Percentiles rank a stretch among this genome's conserved stretches.
These are phyloP conservation scores for Amylocarpus encephaloides DNA, from an alignment of 2,329 filamentous ascomycete species.

Conservation along the genomic window DNA sequence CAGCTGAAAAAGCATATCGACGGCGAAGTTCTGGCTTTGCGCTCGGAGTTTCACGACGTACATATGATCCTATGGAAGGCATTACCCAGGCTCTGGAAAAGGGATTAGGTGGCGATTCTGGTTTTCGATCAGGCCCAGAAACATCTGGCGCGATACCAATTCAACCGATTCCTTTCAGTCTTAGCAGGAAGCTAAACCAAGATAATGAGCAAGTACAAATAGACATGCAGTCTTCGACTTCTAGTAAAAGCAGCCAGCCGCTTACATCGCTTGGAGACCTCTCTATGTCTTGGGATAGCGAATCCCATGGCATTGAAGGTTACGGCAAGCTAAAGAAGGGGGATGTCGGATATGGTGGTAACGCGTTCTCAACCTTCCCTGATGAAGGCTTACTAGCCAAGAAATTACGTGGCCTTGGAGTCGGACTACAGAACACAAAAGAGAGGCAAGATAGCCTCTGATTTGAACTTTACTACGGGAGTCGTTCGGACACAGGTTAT, in stretches of 20 bases:
- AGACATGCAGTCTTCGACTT: slow-evolving; percentile 32
- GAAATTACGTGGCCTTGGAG: slow-evolving; percentile 48
- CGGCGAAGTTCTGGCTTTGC: slow-evolving; percentile 49
- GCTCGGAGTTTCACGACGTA: slow-evolving; percentile 27
- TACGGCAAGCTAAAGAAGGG: slow-evolving; percentile 67
- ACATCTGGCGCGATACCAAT: slow-evolving; percentile 30
- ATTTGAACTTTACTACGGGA: slow-evolving; percentile 16
- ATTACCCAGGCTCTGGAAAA: slow-evolving; percentile 20
- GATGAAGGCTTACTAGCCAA: slow-evolving; percentile 62
- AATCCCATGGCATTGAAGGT: slow-evolving; percentile 26
- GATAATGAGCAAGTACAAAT: slow-evolving; percentile 16
- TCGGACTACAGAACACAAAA: slow-evolving; percentile 15
- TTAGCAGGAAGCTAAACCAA: slow-evolving; percentile 28
- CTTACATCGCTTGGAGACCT: slow-evolving; percentile 30
- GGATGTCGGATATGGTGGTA: slow-evolving; percentile 56
- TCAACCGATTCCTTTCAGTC: slow-evolving; percentile 47
- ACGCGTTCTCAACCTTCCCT: slow-evolving; percentile 39
- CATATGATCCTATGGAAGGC: slow-evolving; percentile 27
- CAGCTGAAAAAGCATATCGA: slow-evolving; percentile 53
- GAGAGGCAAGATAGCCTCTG: slow-evolving; percentile 20
- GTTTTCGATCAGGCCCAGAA: slow-evolving; percentile 23
- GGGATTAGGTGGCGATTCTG: slow-evolving; percentile 20
- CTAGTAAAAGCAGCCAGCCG: slow-evolving; percentile 24
- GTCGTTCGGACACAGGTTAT: slow-evolving; percentile 23
- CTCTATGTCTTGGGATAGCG: slow-evolving; percentile 23